phyloP scores from a whole-genome alignment of 306 rosid species.

The Acmispon strigosus region DNA sequence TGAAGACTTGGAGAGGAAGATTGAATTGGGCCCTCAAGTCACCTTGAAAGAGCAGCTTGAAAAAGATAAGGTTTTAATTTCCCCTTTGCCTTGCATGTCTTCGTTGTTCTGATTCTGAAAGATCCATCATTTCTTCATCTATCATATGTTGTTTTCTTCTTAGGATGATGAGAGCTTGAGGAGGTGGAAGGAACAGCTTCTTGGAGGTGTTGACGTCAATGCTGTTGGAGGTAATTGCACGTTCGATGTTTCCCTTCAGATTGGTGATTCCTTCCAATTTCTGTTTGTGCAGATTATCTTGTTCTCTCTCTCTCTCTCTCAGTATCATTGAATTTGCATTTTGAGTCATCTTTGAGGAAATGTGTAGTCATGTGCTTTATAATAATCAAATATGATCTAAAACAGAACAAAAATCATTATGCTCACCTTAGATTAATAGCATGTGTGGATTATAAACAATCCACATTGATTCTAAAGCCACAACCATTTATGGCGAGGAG shows the following conservation, averaged over 20 bases:
- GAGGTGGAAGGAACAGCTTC: conserved; percentile 96
- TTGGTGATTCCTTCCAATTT: neutral
- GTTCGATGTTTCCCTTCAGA: neutral
- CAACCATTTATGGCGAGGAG: no score
- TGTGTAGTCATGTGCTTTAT: neutral
- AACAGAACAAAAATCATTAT: no score
- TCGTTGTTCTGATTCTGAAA: neutral
- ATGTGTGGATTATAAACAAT: no score
- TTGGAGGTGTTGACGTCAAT: conserved; percentile 69
- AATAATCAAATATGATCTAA: no score
- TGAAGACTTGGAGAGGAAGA: conserved; percentile 53
- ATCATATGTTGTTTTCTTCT: neutral
- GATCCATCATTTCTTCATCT: no score
- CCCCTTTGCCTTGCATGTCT: neutral
- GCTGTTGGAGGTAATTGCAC: conserved; percentile 69
- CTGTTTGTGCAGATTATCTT: neutral
- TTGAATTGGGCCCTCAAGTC: conserved; percentile 80
- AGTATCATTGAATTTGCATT: neutral
- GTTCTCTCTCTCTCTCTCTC: neutral
- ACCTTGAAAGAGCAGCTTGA: conserved; percentile 78
- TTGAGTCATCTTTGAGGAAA: neutral
- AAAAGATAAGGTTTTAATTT: conserved; percentile 67
- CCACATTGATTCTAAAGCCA: no score
- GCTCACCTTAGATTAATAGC: no score
- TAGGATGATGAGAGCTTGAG: conserved; percentile 92